Percentiles rank a stretch among this genome's conserved stretches.
Conservation (phyloP, 1,284 basidiomycete species). For the Heterobasidion occidentale region DNA sequence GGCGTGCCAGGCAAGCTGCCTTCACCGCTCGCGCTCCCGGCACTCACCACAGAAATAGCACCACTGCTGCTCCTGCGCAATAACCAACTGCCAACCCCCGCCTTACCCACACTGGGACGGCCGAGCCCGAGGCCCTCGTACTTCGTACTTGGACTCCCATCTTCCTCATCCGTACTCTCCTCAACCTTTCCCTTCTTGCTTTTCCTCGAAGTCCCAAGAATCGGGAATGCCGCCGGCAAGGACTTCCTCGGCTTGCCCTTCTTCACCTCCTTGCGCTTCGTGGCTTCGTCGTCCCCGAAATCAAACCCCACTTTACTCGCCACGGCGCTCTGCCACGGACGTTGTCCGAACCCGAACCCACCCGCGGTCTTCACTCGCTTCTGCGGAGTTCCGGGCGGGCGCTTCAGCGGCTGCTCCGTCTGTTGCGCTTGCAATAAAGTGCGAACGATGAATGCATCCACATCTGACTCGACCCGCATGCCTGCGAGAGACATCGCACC, state of each 20-base stretch:
- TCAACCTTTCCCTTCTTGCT: slow-evolving; percentile 12
- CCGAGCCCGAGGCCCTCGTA: slow-evolving; percentile 67
- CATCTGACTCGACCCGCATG: slow-evolving; percentile 31
- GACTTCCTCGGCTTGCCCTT: slow-evolving; percentile 62
- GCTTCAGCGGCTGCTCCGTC: slow-evolving; percentile 43
- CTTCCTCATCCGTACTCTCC: slow-evolving; percentile 41
- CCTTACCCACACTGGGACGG: slow-evolving; percentile 33
- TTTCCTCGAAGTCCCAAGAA: slow-evolving; percentile 15
- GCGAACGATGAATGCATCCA: slow-evolving; percentile 65
- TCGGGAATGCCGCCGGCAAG: slow-evolving; percentile 57
- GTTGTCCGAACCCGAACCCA: slow-evolving; percentile 34
- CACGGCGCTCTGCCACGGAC: slow-evolving; percentile 75
- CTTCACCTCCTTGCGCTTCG: slow-evolving; percentile 18
- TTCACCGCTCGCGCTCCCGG: slow-evolving; percentile 49
- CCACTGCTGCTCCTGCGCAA: slow-evolving; percentile 72
- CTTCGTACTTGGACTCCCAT: slow-evolving; percentile 47
- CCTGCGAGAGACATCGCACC: slow-evolving; percentile 22
- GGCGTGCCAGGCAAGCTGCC: slow-evolving; percentile 52
- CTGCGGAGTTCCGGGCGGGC: slow-evolving; percentile 70
- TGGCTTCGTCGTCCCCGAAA: slow-evolving; percentile 26
- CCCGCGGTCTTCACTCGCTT: slow-evolving; percentile 58
- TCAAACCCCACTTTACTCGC: slow-evolving; percentile 58
- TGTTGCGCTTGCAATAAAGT: slow-evolving; percentile 46
- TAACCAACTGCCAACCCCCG: slow-evolving; percentile 43
- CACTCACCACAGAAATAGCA: slow-evolving; percentile 46